Base-by-base conservation (phyloP, 495 filamentous ascomycete genomes). In the Tuber microsphaerosporum region DNA sequence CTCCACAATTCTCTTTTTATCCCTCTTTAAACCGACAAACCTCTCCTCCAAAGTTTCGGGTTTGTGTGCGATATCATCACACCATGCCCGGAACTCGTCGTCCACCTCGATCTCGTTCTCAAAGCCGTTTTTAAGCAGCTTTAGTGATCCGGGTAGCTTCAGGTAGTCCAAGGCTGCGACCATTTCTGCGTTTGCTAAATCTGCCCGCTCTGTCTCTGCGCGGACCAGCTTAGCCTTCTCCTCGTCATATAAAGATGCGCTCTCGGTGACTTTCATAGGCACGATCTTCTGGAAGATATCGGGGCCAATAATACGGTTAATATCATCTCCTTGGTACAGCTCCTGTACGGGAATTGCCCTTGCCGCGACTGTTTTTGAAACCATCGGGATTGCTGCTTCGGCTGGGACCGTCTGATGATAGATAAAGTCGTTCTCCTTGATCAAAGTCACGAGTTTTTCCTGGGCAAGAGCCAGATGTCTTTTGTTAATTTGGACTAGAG, bases 281-380 rank as follows among this genome's bases (percentile, higher is more conserved):
- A 98, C 93, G 73, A 99, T 95, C 81, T 94, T 97, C 75, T 95
- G 90, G 85, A 99, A 99, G 74, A 99, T 92, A 85, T 98, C 96
- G 1, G 94, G 95, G 0, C 95, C 95, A 71, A 97, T 99, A 69
- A 98, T 98, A 16, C 93, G 88, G 82, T 96, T 93, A 65, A 99
- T 97, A 85, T 99, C 95, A 83, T 97, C 94, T 37, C 94, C 94
- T 77, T 95, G 93, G 80, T 99, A 99, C 2, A 99, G 86, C 83
- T 99, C 95, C 84, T 93, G 94, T 56, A 99, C 95, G 0, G 96
- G 94, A 72, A 98, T 98, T 22, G 96, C 93, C 84, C 98, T 99
- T n/a, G 96, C 94, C 2, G 96, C 95, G 43, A 94, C 93, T 16
- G 98, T 88, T 83, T 98, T 99, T 4, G 94, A 89, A 72, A 99